phyloP scores from a whole-genome alignment of 108 stramenopile species.

The Cyclotella cryptica region DNA sequence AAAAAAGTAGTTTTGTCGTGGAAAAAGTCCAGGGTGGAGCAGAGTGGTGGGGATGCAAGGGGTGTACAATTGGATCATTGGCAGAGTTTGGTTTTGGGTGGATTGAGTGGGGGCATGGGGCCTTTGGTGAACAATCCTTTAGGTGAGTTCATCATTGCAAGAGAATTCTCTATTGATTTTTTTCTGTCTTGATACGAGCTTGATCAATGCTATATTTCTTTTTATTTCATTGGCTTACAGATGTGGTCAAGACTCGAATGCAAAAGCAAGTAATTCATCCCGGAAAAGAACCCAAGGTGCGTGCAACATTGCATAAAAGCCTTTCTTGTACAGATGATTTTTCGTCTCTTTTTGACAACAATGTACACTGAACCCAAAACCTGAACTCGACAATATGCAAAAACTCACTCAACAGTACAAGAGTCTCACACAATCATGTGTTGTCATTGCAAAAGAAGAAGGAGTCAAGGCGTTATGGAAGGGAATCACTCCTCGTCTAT shows the following conservation, averaged over 20 bases:
- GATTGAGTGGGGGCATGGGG: conserved; percentile 94
- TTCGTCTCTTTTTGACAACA: neutral
- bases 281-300: conserved; percentile 73
- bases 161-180: neutral
- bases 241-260: conserved; percentile 96
- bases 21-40: conserved; percentile 42
- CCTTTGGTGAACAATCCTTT: conserved; percentile 95
- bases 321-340: neutral
- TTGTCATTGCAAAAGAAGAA: conserved; percentile 92
- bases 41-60: conserved; percentile 10
- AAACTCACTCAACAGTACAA: conserved; percentile 59
- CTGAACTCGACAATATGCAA: neutral
- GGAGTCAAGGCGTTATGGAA: conserved; percentile 94
- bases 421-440: conserved; percentile 81
- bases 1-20: conserved; percentile 64
- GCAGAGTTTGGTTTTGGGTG: conserved; percentile 93
- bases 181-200: neutral
- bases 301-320: neutral
- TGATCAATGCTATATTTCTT: conserved; percentile 5
- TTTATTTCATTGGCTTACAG: conserved; percentile 34
- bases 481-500: conserved; percentile 94
- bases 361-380: neutral
- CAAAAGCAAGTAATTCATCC: conserved; percentile 92
- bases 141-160: conserved; percentile 28
- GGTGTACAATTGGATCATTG: conserved; percentile 71